phyloP scores from a whole-genome alignment of 1,284 basidiomycete genomes.

The Rugosomyces carneus region DNA sequence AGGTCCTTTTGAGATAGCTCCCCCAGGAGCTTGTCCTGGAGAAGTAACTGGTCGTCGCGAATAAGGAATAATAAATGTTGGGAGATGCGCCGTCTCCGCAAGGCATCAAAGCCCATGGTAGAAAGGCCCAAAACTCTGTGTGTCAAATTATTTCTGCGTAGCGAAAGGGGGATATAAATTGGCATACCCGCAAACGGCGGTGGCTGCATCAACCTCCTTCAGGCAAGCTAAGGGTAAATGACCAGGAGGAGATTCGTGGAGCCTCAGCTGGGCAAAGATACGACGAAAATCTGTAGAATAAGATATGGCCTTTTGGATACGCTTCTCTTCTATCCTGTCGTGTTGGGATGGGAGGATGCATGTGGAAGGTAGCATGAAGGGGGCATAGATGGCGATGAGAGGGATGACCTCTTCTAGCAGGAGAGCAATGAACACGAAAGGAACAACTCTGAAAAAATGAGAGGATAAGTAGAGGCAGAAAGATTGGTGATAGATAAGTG shows the following conservation, averaged over 20 bases:
- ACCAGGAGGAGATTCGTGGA: slow-evolving; percentile 23
- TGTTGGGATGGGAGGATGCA: slow-evolving; percentile 82
- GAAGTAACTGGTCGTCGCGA: slow-evolving; percentile 54
- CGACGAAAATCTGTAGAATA: slow-evolving; percentile 28
- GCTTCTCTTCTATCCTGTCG: slow-evolving; percentile 60
- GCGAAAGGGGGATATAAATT: slow-evolving; percentile 3
- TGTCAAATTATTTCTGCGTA: slow-evolving; percentile 1
- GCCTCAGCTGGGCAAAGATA: slow-evolving; percentile 29
- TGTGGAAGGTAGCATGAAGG: slow-evolving; percentile 80
- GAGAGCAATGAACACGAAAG: slow-evolving; percentile 73
- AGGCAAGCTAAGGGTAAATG: slow-evolving; percentile 29
- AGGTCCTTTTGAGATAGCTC: slow-evolving; percentile 48
- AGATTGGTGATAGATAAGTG: slow-evolving; percentile 13
- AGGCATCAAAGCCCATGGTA: slow-evolving; percentile 45
- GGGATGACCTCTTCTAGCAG: slow-evolving; percentile 80
- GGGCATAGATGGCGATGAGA: slow-evolving; percentile 81
- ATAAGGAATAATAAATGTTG: slow-evolving; percentile 49
- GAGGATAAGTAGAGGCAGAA: background rate
- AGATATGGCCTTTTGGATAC: slow-evolving; percentile 41
- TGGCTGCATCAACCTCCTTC: slow-evolving; percentile 23
- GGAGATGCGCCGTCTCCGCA: slow-evolving; percentile 49
- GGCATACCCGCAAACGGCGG: slow-evolving; percentile 37
- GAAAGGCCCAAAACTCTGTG: slow-evolving; percentile 53
- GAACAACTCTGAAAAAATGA: slow-evolving; percentile 54
- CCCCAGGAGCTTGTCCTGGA: slow-evolving; percentile 40